Percentiles rank a stretch among this genome's conserved stretches.
Conservation (phyloP, 139 green algal species). For the Micromonas pusilla region DNA sequence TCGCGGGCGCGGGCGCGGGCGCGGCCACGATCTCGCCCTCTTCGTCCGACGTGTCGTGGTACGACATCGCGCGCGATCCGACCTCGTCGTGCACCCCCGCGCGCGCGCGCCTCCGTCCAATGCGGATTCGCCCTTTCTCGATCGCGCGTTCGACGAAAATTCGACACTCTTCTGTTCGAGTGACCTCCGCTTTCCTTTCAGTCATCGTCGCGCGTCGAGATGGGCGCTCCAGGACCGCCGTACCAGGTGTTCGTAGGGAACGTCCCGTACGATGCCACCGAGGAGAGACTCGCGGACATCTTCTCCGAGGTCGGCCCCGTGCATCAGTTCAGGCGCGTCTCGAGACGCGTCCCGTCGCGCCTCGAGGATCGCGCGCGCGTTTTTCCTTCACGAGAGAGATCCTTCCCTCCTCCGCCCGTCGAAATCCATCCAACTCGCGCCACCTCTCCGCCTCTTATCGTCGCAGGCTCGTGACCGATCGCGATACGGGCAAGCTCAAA, state of each 20-base stretch:
- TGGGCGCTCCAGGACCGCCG: not conserved
- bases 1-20: not conserved
- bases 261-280: slow-evolving; percentile 71
- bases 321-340: slow-evolving; percentile 66
- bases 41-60: not conserved
- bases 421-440: not conserved
- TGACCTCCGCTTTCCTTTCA: not conserved
- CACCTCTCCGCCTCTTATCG: not conserved
- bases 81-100: too few species aligned
- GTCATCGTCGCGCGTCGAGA: not conserved
- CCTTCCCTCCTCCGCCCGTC: not conserved
- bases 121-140: too few species aligned
- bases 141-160: too few species aligned
- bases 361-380: too few species aligned
- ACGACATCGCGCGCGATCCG: slow-evolving; percentile 4
- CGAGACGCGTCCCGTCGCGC: too few species aligned
- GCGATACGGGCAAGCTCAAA: slow-evolving; percentile 85
- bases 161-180: not conserved
- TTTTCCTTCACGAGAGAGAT: too few species aligned
- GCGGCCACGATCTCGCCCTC: not conserved
- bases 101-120: too few species aligned
- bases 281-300: slow-evolving; percentile 60
- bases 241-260: slow-evolving; percentile 58
- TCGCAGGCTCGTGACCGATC: slow-evolving; percentile 78
- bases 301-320: slow-evolving; percentile 65